A percentile compares a stretch with the other conserved stretches of the same genome.
Conservation (phyloP, 140 eudicot species). For the Ambrosia hybrid region DNA sequence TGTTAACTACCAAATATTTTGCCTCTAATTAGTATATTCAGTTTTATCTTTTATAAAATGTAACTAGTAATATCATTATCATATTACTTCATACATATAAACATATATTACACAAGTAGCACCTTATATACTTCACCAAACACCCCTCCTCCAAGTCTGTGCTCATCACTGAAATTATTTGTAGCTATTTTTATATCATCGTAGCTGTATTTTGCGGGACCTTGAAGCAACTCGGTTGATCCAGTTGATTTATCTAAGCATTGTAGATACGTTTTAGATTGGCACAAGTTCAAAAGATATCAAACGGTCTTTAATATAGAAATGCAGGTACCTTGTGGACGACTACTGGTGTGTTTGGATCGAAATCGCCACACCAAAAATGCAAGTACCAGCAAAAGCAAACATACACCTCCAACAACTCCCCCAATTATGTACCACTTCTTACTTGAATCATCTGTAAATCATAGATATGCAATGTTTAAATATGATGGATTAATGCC, state of each 20-base stretch:
- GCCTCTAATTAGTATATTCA: too few species aligned
- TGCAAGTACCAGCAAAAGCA: constrained; percentile 8
- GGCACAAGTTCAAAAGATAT: background rate
- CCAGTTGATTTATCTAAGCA: constrained; percentile 6
- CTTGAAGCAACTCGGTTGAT: constrained; percentile 9
- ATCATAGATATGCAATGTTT: background rate
- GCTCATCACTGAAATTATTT: constrained; percentile 36
- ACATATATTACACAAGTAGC: background rate
- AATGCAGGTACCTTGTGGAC: background rate
- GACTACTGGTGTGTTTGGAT: background rate
- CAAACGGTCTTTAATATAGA: background rate
- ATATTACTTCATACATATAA: background rate
- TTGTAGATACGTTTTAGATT: background rate
- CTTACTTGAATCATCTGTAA: constrained; percentile 1
- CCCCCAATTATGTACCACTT: constrained; percentile 9
- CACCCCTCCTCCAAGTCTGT: constrained; percentile 46
- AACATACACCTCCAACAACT: constrained; percentile 9
- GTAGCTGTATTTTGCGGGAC: constrained; percentile 13
- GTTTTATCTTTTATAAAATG: too few species aligned
- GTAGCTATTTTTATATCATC: constrained; percentile 44
- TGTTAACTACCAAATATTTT: background rate
- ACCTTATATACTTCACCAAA: constrained; percentile 49
- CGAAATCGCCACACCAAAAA: background rate
- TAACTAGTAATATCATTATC: too few species aligned
- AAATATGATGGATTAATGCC: too few species aligned